Conservation (phyloP, 139 green algal species). For the Tetratostichococcus sp. region DNA sequence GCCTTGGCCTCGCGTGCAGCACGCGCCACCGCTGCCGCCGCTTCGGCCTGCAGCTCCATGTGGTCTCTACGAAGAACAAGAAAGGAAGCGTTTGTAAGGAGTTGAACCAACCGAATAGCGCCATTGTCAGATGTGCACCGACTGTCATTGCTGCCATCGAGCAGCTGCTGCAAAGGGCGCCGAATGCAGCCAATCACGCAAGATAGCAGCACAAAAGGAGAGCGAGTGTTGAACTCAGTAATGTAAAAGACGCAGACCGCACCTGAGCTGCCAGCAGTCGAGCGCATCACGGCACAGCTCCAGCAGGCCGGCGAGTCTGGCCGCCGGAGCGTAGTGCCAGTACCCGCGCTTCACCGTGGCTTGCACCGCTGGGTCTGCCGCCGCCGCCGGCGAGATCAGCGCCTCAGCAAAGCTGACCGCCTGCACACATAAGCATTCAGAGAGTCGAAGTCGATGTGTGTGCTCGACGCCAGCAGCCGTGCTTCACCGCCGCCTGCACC, state of each 20-base stretch:
- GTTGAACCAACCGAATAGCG: not conserved
- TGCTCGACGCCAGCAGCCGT: not conserved
- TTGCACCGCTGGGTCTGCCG: not conserved
- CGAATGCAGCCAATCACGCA: no score
- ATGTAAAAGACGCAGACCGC: no score
- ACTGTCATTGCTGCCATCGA: no score
- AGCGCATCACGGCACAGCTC: conserved; percentile 36
- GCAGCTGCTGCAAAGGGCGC: no score
- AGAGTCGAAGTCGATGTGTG: no score
- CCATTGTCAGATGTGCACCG: no score
- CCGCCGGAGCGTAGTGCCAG: conserved; percentile 28
- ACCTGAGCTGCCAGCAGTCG: conserved; percentile 31
- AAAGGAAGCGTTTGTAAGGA: not conserved
- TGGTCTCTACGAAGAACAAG: not conserved
- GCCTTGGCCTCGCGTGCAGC: conserved; percentile 12
- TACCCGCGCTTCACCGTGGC: conserved; percentile 21
- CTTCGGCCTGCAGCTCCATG: conserved; percentile 27
- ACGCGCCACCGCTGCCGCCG: conserved; percentile 14
- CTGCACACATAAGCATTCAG: no score
- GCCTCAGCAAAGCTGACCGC: no score
- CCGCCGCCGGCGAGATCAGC: not conserved
- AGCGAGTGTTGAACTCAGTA: no score
- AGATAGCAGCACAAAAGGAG: no score
- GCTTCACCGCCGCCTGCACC: conserved; percentile 4
- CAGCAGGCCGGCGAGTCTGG: conserved; percentile 33